These are phyloP conservation scores for Diaporthe destruens DNA, from an alignment of 2,329 filamentous ascomycete genomes.

Conservation along the genomic window DNA sequence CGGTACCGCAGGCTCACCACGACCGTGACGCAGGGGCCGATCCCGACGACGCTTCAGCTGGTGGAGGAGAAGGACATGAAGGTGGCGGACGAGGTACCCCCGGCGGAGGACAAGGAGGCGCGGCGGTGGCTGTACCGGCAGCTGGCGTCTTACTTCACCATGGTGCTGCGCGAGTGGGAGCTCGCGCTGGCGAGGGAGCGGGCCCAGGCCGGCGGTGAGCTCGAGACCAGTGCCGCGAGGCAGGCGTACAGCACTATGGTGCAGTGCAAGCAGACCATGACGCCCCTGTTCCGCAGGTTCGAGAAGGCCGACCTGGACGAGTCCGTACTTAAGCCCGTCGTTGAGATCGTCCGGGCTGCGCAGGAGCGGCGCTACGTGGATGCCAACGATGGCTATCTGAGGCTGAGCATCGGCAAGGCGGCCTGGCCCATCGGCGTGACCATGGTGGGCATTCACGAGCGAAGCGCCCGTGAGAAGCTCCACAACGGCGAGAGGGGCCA, in stretches of 20 bases:
- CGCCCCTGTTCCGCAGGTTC: constrained; percentile 89
- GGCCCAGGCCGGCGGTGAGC: constrained; percentile 47
- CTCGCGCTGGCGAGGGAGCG: constrained; percentile 78
- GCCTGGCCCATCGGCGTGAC: constrained; percentile 99
- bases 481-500: constrained; percentile 90
- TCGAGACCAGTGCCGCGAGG: constrained; percentile 81
- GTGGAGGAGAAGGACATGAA: constrained; percentile 93
- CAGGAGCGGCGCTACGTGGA: constrained; percentile 94
- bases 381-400: constrained; percentile 94
- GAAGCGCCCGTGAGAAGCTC: constrained; percentile 93
- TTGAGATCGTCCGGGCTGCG: constrained; percentile 92
- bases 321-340: constrained; percentile 81
- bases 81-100: constrained; percentile 72
- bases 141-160: constrained; percentile 93
- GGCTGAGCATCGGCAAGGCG: constrained; percentile 93
- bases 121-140: constrained; percentile 85
- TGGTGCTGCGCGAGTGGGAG: constrained; percentile 93
- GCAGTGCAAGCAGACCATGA: constrained; percentile 88
- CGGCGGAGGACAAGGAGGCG: constrained; percentile 71
- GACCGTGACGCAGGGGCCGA: constrained; percentile 79
- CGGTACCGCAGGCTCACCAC: constrained; percentile 76
- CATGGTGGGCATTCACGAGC: constrained; percentile 99
- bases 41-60: constrained; percentile 84
- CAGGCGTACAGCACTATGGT: constrained; percentile 87
- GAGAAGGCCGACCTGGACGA: constrained; percentile 85